These are phyloP conservation scores for Linnemannia elongata DNA, from an alignment of 192 early-diverging fungal species.

Conservation along the genomic window DNA sequence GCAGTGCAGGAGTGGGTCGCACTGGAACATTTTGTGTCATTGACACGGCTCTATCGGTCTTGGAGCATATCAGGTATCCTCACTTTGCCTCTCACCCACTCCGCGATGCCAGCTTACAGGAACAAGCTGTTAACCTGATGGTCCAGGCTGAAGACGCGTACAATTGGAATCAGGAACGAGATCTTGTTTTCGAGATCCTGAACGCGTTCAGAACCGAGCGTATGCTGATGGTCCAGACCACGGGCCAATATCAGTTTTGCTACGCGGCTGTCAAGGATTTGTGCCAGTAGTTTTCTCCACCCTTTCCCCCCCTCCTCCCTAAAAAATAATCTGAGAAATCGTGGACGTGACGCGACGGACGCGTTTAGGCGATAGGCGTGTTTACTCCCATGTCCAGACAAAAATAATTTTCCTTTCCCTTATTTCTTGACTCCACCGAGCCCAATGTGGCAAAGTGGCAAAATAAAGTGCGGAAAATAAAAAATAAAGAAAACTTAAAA, in stretches of 20 bases:
- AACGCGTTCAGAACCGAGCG: conserved; percentile 80
- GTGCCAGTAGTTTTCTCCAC: background rate
- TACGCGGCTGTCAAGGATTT: conserved; percentile 72
- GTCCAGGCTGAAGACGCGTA: conserved; percentile 5
- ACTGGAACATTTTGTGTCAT: conserved; percentile 88
- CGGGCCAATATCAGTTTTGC: conserved; percentile 83
- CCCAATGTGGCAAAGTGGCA: background rate
- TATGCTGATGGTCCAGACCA: conserved; percentile 84
- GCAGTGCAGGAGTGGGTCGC: conserved; percentile 89
- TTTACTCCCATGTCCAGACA: background rate
- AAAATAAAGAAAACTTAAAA: background rate
- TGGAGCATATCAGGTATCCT: conserved; percentile 31
- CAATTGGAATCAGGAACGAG: conserved; percentile 52
- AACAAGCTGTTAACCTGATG: background rate
- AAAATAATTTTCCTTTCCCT: background rate
- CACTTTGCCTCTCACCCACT: conserved; percentile 1
- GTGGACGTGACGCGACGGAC: background rate
- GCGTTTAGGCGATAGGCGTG: background rate
- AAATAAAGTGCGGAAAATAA: background rate
- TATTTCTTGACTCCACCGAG: background rate
- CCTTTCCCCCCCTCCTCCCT: too few relatives aligned
- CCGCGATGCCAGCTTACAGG: background rate
- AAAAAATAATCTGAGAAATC: background rate
- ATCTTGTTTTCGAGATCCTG: conserved; percentile 75
- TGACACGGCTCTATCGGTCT: conserved; percentile 62